Percentiles rank a stretch among this genome's conserved stretches.
phyloP scores from a whole-genome alignment of 2,329 filamentous ascomycete species.

The Alternaria burnsii region DNA sequence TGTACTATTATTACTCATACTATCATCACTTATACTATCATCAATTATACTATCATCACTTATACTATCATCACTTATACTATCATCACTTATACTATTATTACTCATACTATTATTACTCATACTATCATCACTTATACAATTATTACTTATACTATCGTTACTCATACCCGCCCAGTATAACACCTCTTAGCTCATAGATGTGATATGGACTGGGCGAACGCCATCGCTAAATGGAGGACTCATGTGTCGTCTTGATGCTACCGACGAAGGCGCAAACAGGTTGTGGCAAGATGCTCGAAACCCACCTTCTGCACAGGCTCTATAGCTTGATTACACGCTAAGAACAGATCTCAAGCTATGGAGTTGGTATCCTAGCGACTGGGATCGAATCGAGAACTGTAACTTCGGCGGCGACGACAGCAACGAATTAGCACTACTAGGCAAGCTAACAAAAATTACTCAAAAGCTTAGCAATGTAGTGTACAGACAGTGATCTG shows the following conservation, averaged over 20 bases:
- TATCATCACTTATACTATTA: too few species aligned
- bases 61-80: too few species aligned
- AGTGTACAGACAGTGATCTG: too few species aligned
- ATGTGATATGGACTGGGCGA: neutral
- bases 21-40: too few species aligned
- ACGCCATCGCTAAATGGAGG: neutral
- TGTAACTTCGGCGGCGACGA: slow-evolving; percentile 10
- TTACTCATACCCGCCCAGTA: too few species aligned
- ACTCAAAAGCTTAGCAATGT: neutral
- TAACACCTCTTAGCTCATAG: too few species aligned
- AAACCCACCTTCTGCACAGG: neutral
- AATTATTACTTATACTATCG: too few species aligned
- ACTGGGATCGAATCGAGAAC: neutral
- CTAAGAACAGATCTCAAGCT: neutral
- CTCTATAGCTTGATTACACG: neutral
- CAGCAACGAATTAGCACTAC: slow-evolving; percentile 7
- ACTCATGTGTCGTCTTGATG: neutral
- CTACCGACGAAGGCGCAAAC: neutral
- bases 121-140: too few species aligned
- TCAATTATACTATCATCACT: too few species aligned
- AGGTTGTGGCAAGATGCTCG: neutral
- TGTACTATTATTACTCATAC: too few species aligned
- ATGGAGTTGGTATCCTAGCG: neutral
- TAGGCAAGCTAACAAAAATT: slow-evolving; percentile 7
- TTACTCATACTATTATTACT: too few species aligned